These are phyloP conservation scores for Fusarium staphyleae DNA, from an alignment of 2,329 filamentous ascomycete species.

Conservation along the genomic window DNA sequence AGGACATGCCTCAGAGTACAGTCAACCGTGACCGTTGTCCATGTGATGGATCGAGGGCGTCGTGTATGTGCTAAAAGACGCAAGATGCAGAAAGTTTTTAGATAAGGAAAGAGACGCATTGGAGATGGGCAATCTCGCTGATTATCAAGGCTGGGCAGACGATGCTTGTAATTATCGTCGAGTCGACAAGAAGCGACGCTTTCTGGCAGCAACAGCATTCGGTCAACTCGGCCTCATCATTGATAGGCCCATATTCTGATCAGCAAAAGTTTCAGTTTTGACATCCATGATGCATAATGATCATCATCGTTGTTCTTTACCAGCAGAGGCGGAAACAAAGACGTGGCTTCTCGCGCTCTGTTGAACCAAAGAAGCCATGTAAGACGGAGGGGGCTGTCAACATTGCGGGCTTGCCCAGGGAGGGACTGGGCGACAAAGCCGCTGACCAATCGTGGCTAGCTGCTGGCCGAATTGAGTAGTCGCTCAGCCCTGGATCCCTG, in stretches of 20 bases:
- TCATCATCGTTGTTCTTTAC: conserved; percentile 1
- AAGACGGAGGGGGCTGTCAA: conserved; percentile 28
- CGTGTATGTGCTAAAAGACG: neutral
- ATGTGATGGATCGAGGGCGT: conserved; percentile 15
- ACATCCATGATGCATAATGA: conserved; percentile 16
- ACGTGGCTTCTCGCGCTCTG: conserved; percentile 18
- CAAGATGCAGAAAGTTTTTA: neutral
- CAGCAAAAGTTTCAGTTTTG: neutral
- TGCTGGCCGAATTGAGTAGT: conserved; percentile 42
- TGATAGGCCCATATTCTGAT: neutral
- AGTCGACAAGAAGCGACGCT: no score
- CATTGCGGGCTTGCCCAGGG: conserved; percentile 32
- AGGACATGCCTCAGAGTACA: conserved; percentile 2
- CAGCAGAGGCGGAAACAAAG: conserved; percentile 2
- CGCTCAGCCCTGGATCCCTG: conserved; percentile 32
- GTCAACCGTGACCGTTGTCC: conserved; percentile 13
- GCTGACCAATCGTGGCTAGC: conserved; percentile 36
- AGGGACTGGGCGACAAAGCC: conserved; percentile 22
- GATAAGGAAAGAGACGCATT: no score
- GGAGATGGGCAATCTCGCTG: no score
- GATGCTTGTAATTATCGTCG: no score
- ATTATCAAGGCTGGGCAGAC: no score
- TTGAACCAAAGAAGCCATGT: conserved; percentile 8
- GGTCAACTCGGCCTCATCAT: neutral
- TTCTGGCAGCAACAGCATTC: no score